Conservation (phyloP, 139 green algal genomes). For the Parachlorella kessleri region DNA sequence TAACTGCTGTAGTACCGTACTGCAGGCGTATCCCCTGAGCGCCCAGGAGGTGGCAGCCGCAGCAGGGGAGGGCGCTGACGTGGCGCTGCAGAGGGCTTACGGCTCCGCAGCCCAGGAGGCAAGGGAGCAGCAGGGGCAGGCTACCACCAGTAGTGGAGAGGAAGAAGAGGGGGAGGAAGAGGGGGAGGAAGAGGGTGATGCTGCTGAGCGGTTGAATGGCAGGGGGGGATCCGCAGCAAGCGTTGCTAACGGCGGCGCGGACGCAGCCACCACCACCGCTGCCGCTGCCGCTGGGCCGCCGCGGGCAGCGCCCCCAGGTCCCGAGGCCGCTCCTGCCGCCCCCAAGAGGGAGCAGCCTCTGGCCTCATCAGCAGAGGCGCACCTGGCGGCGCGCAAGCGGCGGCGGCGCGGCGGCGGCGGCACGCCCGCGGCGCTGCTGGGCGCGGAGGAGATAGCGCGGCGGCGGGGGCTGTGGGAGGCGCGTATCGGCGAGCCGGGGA, state of each 20-base stretch:
- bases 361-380: background rate
- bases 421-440: constrained; percentile 14
- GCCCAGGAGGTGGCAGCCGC: constrained; percentile 30
- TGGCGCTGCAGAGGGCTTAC: constrained; percentile 15
- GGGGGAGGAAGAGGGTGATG: background rate
- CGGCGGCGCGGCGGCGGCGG: background rate
- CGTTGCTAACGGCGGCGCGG: too few species aligned
- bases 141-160: background rate
- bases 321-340: too few species aligned
- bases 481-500: constrained; percentile 7
- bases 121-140: constrained; percentile 4
- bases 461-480: constrained; percentile 18
- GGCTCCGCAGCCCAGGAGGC: constrained; percentile 7
- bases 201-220: background rate
- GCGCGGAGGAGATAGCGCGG: constrained; percentile 14
- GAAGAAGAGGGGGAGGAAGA: constrained; percentile 4
- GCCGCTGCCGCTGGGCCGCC: too few species aligned
- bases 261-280: too few species aligned
- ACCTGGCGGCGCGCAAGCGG: background rate
- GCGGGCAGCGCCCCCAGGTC: too few species aligned
- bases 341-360: background rate
- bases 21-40: constrained; percentile 37
- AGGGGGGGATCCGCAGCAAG: background rate
- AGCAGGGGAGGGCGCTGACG: background rate
- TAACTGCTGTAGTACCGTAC: background rate